phyloP scores from a whole-genome alignment of 805 yeast genomes.

The Starmerella stigmatis region DNA sequence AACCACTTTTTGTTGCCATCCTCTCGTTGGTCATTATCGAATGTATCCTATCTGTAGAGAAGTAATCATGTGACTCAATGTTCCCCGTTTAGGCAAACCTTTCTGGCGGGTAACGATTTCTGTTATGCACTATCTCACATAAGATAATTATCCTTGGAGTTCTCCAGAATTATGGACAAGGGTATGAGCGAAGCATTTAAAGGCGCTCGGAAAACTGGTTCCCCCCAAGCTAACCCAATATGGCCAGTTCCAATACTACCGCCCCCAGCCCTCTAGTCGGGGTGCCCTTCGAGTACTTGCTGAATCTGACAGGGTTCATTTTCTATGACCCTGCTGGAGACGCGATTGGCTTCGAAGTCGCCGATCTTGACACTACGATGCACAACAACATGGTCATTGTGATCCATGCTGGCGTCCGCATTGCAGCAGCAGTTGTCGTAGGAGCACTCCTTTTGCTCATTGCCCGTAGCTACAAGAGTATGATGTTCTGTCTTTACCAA shows the following conservation, averaged over 20 bases:
- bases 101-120: background rate
- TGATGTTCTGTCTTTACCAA: slow-evolving; percentile 67
- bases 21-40: no score
- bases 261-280: slow-evolving; percentile 2
- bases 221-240: background rate
- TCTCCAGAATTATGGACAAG: background rate
- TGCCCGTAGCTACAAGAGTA: slow-evolving; percentile 47
- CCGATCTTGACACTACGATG: slow-evolving; percentile 6
- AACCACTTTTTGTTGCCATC: no score
- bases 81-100: background rate
- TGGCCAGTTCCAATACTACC: background rate
- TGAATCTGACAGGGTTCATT: background rate
- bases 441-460: slow-evolving; percentile 38
- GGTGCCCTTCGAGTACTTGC: background rate
- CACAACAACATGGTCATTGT: slow-evolving; percentile 8
- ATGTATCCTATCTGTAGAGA: no score
- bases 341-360: slow-evolving; percentile 2
- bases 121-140: no score
- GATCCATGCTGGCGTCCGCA: slow-evolving; percentile 38
- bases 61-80: background rate
- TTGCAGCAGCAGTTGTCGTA: slow-evolving; percentile 46
- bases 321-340: slow-evolving; percentile 5
- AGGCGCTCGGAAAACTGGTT: background rate
- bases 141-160: background rate
- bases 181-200: background rate